phyloP scores from a whole-genome alignment of 805 yeast genomes.

The Blastobotrys mokoenaii region DNA sequence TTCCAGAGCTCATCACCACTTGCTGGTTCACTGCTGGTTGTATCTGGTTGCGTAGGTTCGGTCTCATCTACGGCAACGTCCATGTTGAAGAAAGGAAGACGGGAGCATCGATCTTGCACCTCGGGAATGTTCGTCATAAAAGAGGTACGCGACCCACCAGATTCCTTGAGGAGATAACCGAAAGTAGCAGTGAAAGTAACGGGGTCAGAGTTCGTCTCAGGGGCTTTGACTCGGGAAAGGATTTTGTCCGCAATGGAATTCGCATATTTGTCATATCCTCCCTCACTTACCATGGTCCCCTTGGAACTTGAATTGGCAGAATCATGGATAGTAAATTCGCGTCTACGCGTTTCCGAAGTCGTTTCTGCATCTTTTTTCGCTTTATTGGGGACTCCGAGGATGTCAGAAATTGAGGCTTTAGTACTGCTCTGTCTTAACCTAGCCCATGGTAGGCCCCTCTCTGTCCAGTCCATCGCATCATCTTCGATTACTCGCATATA shows the following conservation, averaged over 20 bases:
- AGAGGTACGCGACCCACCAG: conserved; percentile 8
- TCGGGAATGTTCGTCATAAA: conserved; percentile 26
- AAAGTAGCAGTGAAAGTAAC: conserved; percentile 25
- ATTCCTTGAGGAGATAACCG: conserved; percentile 24
- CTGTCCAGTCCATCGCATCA: conserved; percentile 24
- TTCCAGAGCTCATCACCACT: conserved; percentile 12
- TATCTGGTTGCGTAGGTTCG: not conserved
- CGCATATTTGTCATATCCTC: too few species aligned
- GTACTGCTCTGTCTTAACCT: conserved; percentile 17
- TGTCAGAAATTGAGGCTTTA: not conserved
- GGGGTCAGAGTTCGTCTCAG: conserved; percentile 5
- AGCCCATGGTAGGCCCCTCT: conserved; percentile 18
- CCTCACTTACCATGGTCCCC: too few species aligned
- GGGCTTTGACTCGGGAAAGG: conserved; percentile 1
- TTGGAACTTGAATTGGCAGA: too few species aligned
- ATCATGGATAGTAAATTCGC: too few species aligned
- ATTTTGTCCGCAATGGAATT: too few species aligned
- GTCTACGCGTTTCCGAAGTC: too few species aligned
- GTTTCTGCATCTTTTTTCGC: too few species aligned
- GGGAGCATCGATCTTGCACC: conserved; percentile 17
- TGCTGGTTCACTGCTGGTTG: not conserved
- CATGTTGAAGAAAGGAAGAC: conserved; percentile 16
- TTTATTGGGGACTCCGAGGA: not conserved
- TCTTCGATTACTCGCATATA: conserved; percentile 14
- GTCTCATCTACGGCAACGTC: conserved; percentile 17